Base-by-base conservation (phyloP, 2,329 filamentous ascomycete genomes). In the Cladosporium sp. region DNA sequence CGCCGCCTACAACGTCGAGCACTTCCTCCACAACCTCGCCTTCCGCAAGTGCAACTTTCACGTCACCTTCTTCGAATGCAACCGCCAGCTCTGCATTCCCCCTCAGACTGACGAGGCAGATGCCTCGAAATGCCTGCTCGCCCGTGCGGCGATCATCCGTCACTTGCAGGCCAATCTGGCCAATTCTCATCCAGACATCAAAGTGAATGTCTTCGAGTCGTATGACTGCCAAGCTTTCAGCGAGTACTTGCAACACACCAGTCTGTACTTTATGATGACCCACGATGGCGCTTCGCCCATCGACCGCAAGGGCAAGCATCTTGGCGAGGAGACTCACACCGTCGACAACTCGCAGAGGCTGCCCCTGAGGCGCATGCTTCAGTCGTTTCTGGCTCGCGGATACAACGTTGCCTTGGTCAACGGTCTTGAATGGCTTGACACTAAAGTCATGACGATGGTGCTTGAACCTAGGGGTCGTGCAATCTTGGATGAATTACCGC, bases 31-130 rank as follows among this genome's bases (percentile, higher is more conserved):
- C 37, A 75, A 80, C 50, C 73, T 90, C 13, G 70, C 74, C 37
- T 75, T 77, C 49, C 75, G 85, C 43, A 82, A 83, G 47, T 89
- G 85, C 65, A 81, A 83, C 51, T 90, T 89, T 58, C 79, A 89
- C 55, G 66, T 90, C 54, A 70, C 83, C 13, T 91, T 88, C 70
- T 87, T 90, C 60, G 73, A 80, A 20, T 69, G 75, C 50, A 73
- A 83, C 50, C 68, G 76, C 56, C 62, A 72, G 4, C 69, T 83
- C 9, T 86, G 81, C 59, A 66, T 84, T 12, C 82, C 84, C 3
- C 60, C 65, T 6, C 61, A 62, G 41, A 64, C 67, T 3, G 52
- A 65, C 20, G 44, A 61, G 7, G 58, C 57, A 20, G 56, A 70
- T 54, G 56, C 63, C 55, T 54, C 69, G 34, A 84, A 82, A 59